These are phyloP conservation scores for Yueomyces sp. DNA, from an alignment of 805 yeast species.

Conservation along the genomic window DNA sequence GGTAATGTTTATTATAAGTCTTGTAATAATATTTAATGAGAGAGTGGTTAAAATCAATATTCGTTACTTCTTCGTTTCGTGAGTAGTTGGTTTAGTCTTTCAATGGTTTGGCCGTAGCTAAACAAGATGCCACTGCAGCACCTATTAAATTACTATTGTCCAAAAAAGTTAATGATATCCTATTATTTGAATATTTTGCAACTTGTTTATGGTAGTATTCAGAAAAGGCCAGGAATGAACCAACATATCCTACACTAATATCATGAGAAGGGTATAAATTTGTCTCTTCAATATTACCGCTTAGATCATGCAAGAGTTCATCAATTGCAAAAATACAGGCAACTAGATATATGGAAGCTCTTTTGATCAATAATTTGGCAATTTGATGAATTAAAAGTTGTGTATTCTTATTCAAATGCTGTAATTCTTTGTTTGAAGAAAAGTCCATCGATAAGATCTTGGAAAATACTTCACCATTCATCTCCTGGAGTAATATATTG, in stretches of 20 bases:
- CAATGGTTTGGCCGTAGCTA: neutral
- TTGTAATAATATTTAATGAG: too few species aligned
- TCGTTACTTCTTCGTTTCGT: too few species aligned
- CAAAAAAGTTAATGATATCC: slow-evolving; percentile 8
- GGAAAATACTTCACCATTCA: slow-evolving; percentile 12
- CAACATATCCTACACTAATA: slow-evolving; percentile 16
- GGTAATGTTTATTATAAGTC: too few species aligned
- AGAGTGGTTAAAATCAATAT: too few species aligned
- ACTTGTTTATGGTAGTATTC: slow-evolving; percentile 10
- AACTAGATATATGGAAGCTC: slow-evolving; percentile 15
- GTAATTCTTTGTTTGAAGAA: neutral
- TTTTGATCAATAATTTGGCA: slow-evolving; percentile 8
- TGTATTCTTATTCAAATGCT: neutral
- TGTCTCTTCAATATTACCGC: neutral
- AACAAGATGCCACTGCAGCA: slow-evolving; percentile 12
- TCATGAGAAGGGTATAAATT: too few species aligned
- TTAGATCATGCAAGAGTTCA: neutral
- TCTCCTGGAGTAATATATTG: slow-evolving; percentile 1
- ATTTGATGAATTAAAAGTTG: slow-evolving; percentile 3
- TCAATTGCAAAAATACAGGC: slow-evolving; percentile 11
- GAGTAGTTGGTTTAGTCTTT: too few species aligned
- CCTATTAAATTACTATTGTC: slow-evolving; percentile 19
- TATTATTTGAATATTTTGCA: slow-evolving; percentile 3
- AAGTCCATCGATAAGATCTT: slow-evolving; percentile 4
- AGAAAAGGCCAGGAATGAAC: slow-evolving; percentile 15